A percentile compares a stretch with the other conserved stretches of the same genome.
Evolutionary conservation across 2,329 filamentous ascomycete genomes (phyloP).

Genomic region (Plectosphaerella cucumerina): DNA sequence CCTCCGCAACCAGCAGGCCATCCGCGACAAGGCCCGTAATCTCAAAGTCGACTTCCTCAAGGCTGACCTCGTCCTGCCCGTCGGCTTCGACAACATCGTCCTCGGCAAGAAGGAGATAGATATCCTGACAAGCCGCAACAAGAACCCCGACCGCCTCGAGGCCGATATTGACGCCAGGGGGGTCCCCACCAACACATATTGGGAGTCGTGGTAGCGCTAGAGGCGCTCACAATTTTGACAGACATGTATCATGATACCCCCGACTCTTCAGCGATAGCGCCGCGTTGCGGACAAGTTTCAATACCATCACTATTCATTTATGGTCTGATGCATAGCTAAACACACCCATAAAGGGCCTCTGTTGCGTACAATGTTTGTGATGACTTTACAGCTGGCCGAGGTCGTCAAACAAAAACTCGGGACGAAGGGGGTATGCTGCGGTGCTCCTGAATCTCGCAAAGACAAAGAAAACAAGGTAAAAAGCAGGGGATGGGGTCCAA

Average conservation of each 20-base stretch:
- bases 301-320: too few relatives aligned
- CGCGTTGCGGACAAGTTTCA: too few relatives aligned
- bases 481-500: background rate
- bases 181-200: slow-evolving; percentile 30
- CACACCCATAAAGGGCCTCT: background rate
- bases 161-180: slow-evolving; percentile 37
- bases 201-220: too few relatives aligned
- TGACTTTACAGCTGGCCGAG: slow-evolving; percentile 10
- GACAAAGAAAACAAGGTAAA: slow-evolving; percentile 4
- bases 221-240: too few relatives aligned
- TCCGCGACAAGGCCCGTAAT: slow-evolving; percentile 55
- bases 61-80: slow-evolving; percentile 37
- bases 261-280: too few relatives aligned
- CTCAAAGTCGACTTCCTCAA: slow-evolving; percentile 49
- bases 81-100: slow-evolving; percentile 44
- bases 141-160: slow-evolving; percentile 46
- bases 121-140: slow-evolving; percentile 33
- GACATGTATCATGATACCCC: too few relatives aligned
- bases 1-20: slow-evolving; percentile 48
- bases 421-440: slow-evolving; percentile 29
- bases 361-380: background rate
- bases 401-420: slow-evolving; percentile 13
- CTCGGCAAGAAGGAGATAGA: slow-evolving; percentile 46
- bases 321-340: too few relatives aligned
- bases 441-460: slow-evolving; percentile 20